Percentiles rank a stretch among this genome's conserved stretches.
phyloP scores from a whole-genome alignment of 176 grass and related monocot species.

The Eleusine indica region DNA sequence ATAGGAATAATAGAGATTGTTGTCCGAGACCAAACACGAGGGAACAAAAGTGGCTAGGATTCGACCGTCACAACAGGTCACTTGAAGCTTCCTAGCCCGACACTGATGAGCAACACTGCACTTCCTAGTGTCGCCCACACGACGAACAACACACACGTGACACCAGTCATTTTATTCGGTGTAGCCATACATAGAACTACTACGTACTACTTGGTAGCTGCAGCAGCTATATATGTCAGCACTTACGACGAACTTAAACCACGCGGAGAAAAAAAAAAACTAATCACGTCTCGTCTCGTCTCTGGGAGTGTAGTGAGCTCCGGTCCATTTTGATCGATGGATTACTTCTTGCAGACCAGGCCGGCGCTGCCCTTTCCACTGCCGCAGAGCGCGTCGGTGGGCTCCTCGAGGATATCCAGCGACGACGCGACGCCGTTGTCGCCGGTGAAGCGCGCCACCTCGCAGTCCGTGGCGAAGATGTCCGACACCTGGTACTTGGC shows the following conservation, averaged over 20 bases:
- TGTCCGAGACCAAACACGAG: slow-evolving; percentile 6
- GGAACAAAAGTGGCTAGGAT: slow-evolving; percentile 4
- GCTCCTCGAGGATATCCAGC: slow-evolving; percentile 21
- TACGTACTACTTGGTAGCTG: background rate
- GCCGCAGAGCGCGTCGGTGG: slow-evolving; percentile 41
- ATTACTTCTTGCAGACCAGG: slow-evolving; percentile 63
- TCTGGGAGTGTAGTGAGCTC: background rate
- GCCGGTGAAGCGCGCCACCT: slow-evolving; percentile 44
- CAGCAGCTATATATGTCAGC: slow-evolving; percentile 36
- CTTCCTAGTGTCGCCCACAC: background rate
- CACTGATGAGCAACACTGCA: slow-evolving; percentile 16
- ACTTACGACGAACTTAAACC: background rate
- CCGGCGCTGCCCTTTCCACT: slow-evolving; percentile 43
- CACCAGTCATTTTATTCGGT: slow-evolving; percentile 29
- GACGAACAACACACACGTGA: slow-evolving; percentile 3
- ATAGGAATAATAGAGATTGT: background rate
- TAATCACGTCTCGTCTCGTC: background rate
- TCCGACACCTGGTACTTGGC: slow-evolving; percentile 29
- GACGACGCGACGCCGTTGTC: background rate
- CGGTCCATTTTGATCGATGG: background rate
- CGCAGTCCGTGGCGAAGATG: slow-evolving; percentile 55
- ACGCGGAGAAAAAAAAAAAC: slow-evolving; percentile 15
- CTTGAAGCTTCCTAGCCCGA: background rate
- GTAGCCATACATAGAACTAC: slow-evolving; percentile 10
- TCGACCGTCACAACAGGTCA: background rate